Conservation (phyloP, 805 yeast species). For the Zygotorulaspora danielsina region DNA sequence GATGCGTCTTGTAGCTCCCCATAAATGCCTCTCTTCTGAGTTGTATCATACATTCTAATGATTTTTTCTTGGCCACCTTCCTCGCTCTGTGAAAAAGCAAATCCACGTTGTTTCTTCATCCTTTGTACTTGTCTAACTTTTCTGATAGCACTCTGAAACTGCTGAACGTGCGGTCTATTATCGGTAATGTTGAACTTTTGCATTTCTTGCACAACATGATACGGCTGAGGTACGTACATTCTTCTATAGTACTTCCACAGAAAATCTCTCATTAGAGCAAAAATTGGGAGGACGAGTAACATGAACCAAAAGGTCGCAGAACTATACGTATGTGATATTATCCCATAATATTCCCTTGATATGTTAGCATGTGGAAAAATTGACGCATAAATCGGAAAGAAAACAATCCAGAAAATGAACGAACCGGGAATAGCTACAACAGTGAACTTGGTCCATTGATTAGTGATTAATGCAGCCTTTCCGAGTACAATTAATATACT, state of each 20-base stretch:
- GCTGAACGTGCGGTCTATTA: constrained; percentile 92
- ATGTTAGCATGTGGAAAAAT: constrained; percentile 81
- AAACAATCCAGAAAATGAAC: constrained; percentile 71
- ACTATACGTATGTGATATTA: constrained; percentile 69
- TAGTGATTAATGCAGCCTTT: constrained; percentile 88
- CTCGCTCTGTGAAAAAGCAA: constrained; percentile 94
- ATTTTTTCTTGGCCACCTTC: constrained; percentile 85
- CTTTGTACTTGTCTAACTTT: constrained; percentile 97
- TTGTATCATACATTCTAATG: constrained; percentile 91
- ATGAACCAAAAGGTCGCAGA: constrained; percentile 80
- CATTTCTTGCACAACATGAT: constrained; percentile 93
- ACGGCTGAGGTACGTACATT: constrained; percentile 84
- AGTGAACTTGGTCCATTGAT: constrained; percentile 93
- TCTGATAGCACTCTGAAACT: constrained; percentile 93
- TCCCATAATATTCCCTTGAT: constrained; percentile 81
- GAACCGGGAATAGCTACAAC: constrained; percentile 94
- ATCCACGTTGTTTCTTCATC: constrained; percentile 97
- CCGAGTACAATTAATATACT: constrained; percentile 87
- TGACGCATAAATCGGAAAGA: constrained; percentile 82
- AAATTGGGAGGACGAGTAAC: constrained; percentile 64
- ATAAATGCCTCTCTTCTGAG: constrained; percentile 71
- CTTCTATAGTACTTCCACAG: constrained; percentile 93
- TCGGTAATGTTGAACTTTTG: constrained; percentile 93
- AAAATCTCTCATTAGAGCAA: constrained; percentile 82
- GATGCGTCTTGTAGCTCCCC: constrained; percentile 53